These are phyloP conservation scores for Candida saitoana DNA, from an alignment of 805 yeast genomes.

Conservation along the genomic window DNA sequence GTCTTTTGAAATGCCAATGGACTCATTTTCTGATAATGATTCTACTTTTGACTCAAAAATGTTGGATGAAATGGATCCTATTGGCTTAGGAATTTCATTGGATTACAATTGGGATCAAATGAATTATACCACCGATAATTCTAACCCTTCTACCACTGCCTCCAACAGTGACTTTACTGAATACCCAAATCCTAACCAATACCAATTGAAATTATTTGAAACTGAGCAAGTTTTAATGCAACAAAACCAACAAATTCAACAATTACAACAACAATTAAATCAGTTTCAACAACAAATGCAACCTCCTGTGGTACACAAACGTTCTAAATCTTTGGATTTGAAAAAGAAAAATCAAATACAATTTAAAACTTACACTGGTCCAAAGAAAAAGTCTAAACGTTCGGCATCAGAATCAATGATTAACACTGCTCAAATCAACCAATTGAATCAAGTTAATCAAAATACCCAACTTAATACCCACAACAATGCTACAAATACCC, in stretches of 20 bases:
- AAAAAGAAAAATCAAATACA: slow-evolving; percentile 14
- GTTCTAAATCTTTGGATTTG: slow-evolving; percentile 24
- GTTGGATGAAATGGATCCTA: slow-evolving; percentile 4
- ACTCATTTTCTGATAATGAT: slow-evolving; percentile 16
- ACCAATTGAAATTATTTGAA: slow-evolving; percentile 11
- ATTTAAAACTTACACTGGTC: slow-evolving; percentile 18
- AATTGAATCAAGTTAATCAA: slow-evolving; percentile 4
- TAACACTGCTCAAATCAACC: slow-evolving; percentile 4
- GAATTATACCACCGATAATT: slow-evolving; percentile 4
- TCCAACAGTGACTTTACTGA: neutral
- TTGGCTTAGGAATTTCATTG: slow-evolving; percentile 8
- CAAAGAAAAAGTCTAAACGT: slow-evolving; percentile 15
- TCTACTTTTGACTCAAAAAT: slow-evolving; percentile 13
- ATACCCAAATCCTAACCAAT: neutral
- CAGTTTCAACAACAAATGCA: slow-evolving; percentile 13
- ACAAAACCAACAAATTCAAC: slow-evolving; percentile 22
- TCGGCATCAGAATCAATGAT: slow-evolving; percentile 21
- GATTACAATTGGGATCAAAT: slow-evolving; percentile 17
- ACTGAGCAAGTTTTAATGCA: slow-evolving; percentile 20
- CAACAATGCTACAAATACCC: slow-evolving; percentile 5
- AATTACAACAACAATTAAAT: slow-evolving; percentile 19
- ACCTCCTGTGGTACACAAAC: slow-evolving; percentile 15
- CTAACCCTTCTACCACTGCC: neutral
- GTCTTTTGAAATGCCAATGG: slow-evolving; percentile 10
- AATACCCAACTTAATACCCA: slow-evolving; percentile 3